Evolutionary conservation across 768 basidiomycete genomes (phyloP).

Genomic region (Phanerodontia chrysosporium): DNA sequence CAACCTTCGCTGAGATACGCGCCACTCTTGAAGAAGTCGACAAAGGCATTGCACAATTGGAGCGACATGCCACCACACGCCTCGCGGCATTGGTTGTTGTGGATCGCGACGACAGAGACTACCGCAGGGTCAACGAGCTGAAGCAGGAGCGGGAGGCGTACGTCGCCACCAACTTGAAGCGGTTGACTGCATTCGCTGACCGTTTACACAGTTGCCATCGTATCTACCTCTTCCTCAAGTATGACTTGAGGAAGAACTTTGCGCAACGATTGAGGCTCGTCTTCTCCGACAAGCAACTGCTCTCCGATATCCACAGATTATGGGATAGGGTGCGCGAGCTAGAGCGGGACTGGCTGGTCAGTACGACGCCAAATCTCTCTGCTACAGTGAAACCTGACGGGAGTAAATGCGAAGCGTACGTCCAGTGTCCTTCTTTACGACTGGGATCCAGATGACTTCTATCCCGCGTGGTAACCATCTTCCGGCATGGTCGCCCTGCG

Average conservation of each 20-base stretch:
- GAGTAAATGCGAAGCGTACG: background rate
- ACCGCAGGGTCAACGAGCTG: background rate
- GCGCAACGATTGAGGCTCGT: background rate
- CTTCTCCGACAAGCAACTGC: background rate
- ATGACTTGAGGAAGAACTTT: background rate
- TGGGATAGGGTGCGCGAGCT: background rate
- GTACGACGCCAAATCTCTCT: background rate
- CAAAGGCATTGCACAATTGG: background rate
- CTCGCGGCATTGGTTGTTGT: background rate
- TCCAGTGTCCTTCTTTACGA: background rate
- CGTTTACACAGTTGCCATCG: background rate
- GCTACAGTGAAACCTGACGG: background rate
- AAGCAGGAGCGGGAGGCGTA: background rate
- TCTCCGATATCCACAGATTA: background rate
- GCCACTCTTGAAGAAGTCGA: background rate
- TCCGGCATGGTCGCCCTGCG: too few relatives aligned
- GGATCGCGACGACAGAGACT: background rate
- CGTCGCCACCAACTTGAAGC: background rate
- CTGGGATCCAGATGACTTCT: too few relatives aligned
- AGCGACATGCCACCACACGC: background rate
- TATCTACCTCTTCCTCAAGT: background rate
- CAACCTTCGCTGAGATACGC: background rate
- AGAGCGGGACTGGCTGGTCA: background rate
- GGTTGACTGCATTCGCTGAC: background rate
- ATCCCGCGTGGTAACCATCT: too few relatives aligned